Percentiles rank a stretch among this genome's conserved stretches.
Evolutionary conservation across 2,329 filamentous ascomycete genomes (phyloP).

Genomic region (Cryphonectria carpinicola): DNA sequence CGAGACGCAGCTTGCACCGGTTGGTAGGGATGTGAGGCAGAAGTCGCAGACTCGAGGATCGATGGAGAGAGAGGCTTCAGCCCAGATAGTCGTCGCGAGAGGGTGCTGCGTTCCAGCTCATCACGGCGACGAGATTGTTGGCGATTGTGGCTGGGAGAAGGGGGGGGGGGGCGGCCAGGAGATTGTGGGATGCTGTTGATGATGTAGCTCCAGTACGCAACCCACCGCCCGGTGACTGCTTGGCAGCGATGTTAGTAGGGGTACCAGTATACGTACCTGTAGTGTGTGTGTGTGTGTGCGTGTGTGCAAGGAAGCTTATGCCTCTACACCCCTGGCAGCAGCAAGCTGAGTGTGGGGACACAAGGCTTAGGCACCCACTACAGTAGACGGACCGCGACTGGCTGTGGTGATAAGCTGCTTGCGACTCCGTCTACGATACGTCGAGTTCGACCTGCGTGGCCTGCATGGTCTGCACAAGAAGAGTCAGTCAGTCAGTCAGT

Average conservation of each 20-base stretch:
- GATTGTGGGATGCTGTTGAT: slow-evolving; percentile 20
- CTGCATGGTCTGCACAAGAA: neutral
- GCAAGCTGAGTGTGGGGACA: slow-evolving; percentile 4
- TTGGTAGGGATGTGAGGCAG: slow-evolving; percentile 7
- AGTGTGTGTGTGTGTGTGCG: too few species aligned
- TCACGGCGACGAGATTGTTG: slow-evolving; percentile 19
- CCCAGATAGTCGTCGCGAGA: slow-evolving; percentile 13
- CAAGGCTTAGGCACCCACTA: neutral
- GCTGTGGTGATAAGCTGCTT: neutral
- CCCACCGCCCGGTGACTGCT: slow-evolving; percentile 3
- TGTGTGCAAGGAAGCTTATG: neutral
- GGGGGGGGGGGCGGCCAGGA: slow-evolving; percentile 2
- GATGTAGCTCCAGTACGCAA: slow-evolving; percentile 21
- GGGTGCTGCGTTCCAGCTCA: slow-evolving; percentile 20
- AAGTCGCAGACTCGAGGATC: slow-evolving; percentile 6
- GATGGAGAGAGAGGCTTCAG: slow-evolving; percentile 22
- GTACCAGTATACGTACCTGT: neutral
- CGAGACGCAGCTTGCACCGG: slow-evolving; percentile 27
- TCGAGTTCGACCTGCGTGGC: neutral
- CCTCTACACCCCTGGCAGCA: neutral
- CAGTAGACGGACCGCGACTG: neutral
- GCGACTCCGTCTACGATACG: neutral
- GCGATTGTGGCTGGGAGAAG: slow-evolving; percentile 8
- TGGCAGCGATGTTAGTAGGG: slow-evolving; percentile 3
- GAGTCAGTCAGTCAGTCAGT: neutral